phyloP scores from a whole-genome alignment of 345 rosid genomes.

The Dovyalis caffra region DNA sequence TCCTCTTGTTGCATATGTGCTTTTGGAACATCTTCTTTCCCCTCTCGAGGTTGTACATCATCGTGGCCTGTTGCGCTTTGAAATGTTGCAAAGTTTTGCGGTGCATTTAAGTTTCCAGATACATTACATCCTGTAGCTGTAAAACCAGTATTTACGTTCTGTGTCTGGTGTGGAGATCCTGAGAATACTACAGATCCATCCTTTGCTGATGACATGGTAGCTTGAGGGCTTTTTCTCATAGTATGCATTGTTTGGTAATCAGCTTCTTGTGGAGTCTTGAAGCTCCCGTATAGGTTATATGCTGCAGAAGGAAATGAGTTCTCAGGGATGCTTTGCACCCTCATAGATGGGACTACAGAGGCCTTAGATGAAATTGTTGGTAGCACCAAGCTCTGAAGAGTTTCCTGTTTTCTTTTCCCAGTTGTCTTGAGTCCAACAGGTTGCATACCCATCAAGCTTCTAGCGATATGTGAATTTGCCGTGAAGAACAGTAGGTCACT shows the following conservation, averaged over 20 bases:
- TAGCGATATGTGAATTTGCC: neutral
- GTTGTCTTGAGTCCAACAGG: neutral
- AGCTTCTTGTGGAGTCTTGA: neutral
- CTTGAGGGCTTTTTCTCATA: neutral
- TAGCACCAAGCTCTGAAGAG: neutral
- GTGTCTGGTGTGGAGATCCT: neutral
- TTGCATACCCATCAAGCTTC: neutral
- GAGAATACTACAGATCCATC: neutral
- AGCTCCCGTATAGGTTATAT: neutral
- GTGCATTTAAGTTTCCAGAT: neutral
- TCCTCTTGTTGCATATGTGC: neutral
- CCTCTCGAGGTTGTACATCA: neutral
- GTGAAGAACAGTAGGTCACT: neutral
- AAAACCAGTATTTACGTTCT: neutral
- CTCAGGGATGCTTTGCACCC: no score
- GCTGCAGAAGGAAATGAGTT: neutral
- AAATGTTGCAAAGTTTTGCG: neutral
- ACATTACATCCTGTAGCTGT: neutral
- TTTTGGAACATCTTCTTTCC: neutral
- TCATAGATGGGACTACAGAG: no score
- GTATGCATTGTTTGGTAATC: neutral
- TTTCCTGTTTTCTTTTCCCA: neutral
- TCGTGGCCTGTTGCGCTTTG: neutral
- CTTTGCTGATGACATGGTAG: neutral
- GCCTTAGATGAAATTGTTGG: neutral